Conservation (phyloP, 1,284 basidiomycete genomes). For the Melanopsichium pennsylvanicum region DNA sequence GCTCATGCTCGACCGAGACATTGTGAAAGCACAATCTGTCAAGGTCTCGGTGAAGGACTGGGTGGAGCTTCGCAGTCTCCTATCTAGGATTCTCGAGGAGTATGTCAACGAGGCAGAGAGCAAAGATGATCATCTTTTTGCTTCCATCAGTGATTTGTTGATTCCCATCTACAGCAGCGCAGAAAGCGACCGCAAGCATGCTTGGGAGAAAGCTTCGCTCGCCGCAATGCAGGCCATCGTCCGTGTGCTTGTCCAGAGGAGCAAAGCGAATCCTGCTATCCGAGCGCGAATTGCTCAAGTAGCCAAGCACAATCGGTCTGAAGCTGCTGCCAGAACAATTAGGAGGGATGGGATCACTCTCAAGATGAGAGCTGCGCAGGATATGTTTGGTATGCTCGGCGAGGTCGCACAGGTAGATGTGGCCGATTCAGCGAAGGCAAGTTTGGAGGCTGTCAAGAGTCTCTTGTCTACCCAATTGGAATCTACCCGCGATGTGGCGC, state of each 20-base stretch:
- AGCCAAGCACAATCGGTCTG: constrained; percentile 3
- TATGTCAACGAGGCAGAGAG: constrained; percentile 15
- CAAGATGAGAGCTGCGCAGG: constrained; percentile 25
- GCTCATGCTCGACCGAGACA: constrained; percentile 19
- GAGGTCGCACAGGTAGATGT: neutral
- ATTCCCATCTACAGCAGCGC: neutral
- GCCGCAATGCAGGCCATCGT: constrained; percentile 8
- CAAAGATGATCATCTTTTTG: constrained; percentile 6
- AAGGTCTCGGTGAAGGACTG: neutral
- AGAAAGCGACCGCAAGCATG: neutral
- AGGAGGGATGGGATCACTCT: constrained; percentile 6
- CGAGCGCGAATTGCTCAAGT: constrained; percentile 1
- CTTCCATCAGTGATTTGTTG: constrained; percentile 9
- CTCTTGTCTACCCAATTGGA: neutral
- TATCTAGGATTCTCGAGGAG: constrained; percentile 12
- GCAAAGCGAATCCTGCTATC: neutral
- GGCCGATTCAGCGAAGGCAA: neutral
- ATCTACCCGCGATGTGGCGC: neutral
- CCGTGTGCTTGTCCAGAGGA: constrained; percentile 6
- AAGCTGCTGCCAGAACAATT: constrained; percentile 5
- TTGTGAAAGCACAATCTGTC: constrained; percentile 4
- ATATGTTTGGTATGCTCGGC: constrained; percentile 1
- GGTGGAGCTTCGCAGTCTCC: constrained; percentile 17
- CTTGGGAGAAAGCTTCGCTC: constrained; percentile 21
- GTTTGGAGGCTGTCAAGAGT: constrained; percentile 7